Evolutionary conservation across 768 basidiomycete species (phyloP), one percentile per base, ranked within the genome.

Genomic region (Galerina marginata): DNA sequence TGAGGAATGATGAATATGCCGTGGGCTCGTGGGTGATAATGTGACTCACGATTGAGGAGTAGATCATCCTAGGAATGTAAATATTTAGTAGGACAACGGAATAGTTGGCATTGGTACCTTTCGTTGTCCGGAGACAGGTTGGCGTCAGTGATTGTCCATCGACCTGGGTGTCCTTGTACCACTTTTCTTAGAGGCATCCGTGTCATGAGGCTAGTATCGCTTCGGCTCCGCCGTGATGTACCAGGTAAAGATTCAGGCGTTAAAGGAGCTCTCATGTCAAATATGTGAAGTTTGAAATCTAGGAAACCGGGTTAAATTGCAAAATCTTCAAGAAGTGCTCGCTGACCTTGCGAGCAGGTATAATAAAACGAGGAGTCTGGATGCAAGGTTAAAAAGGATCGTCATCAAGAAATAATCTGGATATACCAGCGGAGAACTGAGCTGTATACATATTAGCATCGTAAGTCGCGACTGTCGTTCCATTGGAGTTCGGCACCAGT

Each of bases 71-170:
- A 60, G 14, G 63, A 40, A 14, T 46, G 4, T 20, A 20, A 9
- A 38, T 40, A 51, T 42, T 16, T 43, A 15, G 42, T 15, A 23
- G 16, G 38, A 49, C 15, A 15, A 38, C 2, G 37, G 3, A 3
- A 37, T 10, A 55, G 33, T 67, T 69, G 36, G 9, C 7, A 44
- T 16, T 16, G 25, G n/a, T 57, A 88, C 88, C 91, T 88, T 77
- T 95, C 89, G 64, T 95, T 95, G 69, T 95, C 89, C 0, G 89
- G 88, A 61, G 93, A 95, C 16, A 95, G 79, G 74, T 97, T 93
- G 20, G 91, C 91, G 75, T 98, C 97, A 6, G 95, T 98, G 58
- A 99, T 92, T 0, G 96, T 97, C 96, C 95, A 99, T 38, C 86
- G 80, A 0, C 92, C 92, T 14, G 85, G 81, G 37, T 84, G 78